Base-by-base conservation (phyloP, 108 stramenopile species). In the Skeletonema marinoi region DNA sequence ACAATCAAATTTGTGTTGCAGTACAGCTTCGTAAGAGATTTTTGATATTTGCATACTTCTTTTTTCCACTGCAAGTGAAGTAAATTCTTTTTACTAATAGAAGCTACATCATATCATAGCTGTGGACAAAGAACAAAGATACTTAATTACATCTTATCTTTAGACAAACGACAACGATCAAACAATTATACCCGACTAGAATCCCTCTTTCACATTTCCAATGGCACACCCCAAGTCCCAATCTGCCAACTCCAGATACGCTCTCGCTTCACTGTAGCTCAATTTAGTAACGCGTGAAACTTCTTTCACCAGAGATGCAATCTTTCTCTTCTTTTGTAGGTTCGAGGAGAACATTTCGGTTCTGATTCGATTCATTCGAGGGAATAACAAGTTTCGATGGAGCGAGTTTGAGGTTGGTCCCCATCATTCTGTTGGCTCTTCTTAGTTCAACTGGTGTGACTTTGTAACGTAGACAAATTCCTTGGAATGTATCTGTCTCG, bases 381-480 rank as follows among this genome's bases (percentile, higher is more conserved):
- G 91, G 91, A 68, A 92, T 92, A 59, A 69, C 32, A 25, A 92
- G 65, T 8, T 73, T 86, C 29, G 75, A 65, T 14, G 86, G 86
- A n/a, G 81, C 88, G 63, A 92, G 67, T 17, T 60, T 41, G 63
- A 89, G 61, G 63, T 88, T 88, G 3, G 73, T 68, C 11, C 89
- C 91, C 58, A 77, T 71, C 71, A 92, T 87, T n/a, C 75, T 66
- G 66, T 92, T 92, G 16, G 83, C 86, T 31, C 82, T 68, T 19
- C 91, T 76, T 1, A 92, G 71, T 74, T 87, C 80, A 2, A 65
- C 64, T 6, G 91, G 80, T 33, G 84, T 84, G 19, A 90, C 60
- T 68, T 85, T 85, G 62, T 92, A 92, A 14, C 74, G 30, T 0
- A 92, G 48, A 66, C 89, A 90, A 46, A 92, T 71, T 19, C 91